Evolutionary conservation across 2,329 filamentous ascomycete species (phyloP).

Genomic region (Beauveria brongniartii): DNA sequence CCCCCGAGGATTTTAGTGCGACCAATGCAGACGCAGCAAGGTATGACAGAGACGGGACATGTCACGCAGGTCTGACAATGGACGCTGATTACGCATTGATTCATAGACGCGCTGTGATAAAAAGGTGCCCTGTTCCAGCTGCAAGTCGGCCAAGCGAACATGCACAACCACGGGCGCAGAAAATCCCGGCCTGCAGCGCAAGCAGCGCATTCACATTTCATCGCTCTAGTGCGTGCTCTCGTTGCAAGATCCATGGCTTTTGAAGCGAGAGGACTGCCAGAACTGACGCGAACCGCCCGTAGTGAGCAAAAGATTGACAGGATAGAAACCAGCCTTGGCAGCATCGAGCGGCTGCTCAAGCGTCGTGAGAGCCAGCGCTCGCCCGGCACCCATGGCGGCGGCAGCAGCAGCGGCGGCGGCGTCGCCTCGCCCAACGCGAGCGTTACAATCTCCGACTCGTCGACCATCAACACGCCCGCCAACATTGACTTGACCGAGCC

Average conservation of each 20-base stretch:
- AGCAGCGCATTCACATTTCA: conserved; percentile 50
- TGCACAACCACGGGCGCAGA: conserved; percentile 48
- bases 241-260: too few species aligned
- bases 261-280: neutral
- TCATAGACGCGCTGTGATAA: conserved; percentile 41
- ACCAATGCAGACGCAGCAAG: conserved; percentile 24
- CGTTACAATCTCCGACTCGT: conserved; percentile 8
- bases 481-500: conserved; percentile 6
- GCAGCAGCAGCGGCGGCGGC: conserved; percentile 30
- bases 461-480: conserved; percentile 10
- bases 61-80: neutral
- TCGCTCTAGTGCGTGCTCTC: conserved; percentile 46
- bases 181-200: conserved; percentile 45
- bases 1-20: conserved; percentile 19
- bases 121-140: conserved; percentile 50
- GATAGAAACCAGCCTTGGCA: conserved; percentile 36
- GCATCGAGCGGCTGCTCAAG: conserved; percentile 35
- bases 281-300: neutral
- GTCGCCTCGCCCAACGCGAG: conserved; percentile 5
- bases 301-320: conserved; percentile 47
- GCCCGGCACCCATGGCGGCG: conserved; percentile 32
- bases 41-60: conserved; percentile 9
- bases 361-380: conserved; percentile 25
- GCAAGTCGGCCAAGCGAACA: conserved; percentile 42
- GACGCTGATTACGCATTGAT: neutral